Base-by-base conservation (phyloP, 352 stramenopile genomes). In the Aphanomyces invadans region DNA sequence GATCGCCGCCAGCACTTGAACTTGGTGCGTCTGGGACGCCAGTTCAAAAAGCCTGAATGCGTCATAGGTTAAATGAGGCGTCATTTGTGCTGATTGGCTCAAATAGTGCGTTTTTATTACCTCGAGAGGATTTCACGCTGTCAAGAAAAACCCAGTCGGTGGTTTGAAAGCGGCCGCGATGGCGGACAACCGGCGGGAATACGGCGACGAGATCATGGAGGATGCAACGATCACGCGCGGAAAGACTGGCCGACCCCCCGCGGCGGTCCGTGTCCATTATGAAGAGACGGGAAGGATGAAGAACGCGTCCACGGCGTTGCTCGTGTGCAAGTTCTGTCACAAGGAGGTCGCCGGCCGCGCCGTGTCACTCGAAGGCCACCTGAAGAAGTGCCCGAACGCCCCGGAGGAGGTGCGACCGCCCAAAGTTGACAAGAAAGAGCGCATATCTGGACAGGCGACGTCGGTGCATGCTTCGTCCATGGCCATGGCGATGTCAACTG, bases 301-400 rank as follows among this genome's bases (percentile, higher is more conserved):
- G 60, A 67, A 67, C 29, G 60, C 60, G 33, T 67, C 60, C 2
- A 67, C 60, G 21, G 60, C 60, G 19, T 33, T 67, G 7, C 60
- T 67, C 36, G 32, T 48, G 60, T 67, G 60, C 44, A 67, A 67
- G 38, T 67, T 67, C 29, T 67, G 60, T 44, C 39, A 67, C 25
- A 67, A 57, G 46, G 60, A 67, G 57, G 60, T 67, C 23, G 31
- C 60, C 5, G 60, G 60, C n/a, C 60, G 60, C 10, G 60, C 60
- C 23, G 48, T 67, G 0, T 67, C 60, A 28, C 60, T 67, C 49
- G 60, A 67, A 48, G 42, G 60, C 17, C 60, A 67, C 46, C 28
- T 67, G 31, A 67, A 67, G 49, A 49, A 51, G 26, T 67, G 60
- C 42, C 46, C 48, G 38, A 36, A 57, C n/a, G 60, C 60, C n/a